Evolutionary conservation across 306 rosid species (phyloP).

Genomic region (Acacia melanoxylon): DNA sequence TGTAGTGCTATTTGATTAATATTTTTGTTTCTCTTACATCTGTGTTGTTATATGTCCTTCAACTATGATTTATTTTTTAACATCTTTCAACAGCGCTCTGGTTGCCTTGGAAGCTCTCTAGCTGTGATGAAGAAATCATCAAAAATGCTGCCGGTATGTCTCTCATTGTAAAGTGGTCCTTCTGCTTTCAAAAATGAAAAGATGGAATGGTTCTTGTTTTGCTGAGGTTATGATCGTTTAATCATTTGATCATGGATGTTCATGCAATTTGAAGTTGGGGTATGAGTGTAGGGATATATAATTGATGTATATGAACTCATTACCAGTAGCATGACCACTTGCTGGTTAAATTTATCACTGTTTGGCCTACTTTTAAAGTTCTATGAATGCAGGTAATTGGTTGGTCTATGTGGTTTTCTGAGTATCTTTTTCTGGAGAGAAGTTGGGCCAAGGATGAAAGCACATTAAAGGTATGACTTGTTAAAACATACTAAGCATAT

Average conservation of each 20-base stretch:
- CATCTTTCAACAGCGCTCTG: conserved; percentile 11
- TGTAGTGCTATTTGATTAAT: not conserved
- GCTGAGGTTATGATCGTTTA: not conserved
- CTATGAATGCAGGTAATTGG: conserved; percentile 19
- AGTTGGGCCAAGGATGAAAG: conserved; percentile 18
- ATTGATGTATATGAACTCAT: not conserved
- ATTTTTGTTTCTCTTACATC: not conserved
- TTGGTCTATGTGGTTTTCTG: conserved; percentile 21
- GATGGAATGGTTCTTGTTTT: not conserved
- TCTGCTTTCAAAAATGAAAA: not conserved
- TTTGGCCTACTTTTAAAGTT: not conserved
- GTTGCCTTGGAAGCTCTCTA: conserved; percentile 13
- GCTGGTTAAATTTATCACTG: not conserved
- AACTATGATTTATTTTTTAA: not conserved
- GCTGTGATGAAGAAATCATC: conserved; percentile 25
- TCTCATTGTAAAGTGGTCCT: not conserved
- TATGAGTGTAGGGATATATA: not conserved
- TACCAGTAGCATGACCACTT: not conserved
- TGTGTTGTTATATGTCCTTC: not conserved
- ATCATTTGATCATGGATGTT: not conserved
- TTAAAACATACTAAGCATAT: not conserved
- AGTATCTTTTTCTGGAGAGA: conserved; percentile 19
- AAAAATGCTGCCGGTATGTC: conserved; percentile 4
- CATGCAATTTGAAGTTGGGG: not conserved
- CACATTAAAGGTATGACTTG: conserved; percentile 15